phyloP scores from a whole-genome alignment of 768 basidiomycete genomes.

The Pleurotus tuber-regium region DNA sequence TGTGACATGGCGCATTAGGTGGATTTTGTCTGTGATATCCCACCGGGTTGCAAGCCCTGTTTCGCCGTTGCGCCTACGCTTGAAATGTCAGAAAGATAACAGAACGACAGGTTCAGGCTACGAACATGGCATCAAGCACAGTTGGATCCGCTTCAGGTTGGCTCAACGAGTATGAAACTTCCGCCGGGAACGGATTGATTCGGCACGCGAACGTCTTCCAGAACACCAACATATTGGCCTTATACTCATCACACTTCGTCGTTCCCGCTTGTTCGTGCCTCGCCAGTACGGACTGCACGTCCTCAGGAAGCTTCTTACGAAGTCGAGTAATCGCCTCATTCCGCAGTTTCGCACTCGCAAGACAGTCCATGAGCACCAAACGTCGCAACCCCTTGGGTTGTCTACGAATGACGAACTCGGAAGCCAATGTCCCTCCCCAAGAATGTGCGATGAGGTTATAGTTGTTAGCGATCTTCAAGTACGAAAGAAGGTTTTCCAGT shows the following conservation, averaged over 20 bases:
- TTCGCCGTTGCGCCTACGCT: slow-evolving; percentile 24
- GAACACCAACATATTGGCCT: slow-evolving; percentile 24
- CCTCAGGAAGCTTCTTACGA: slow-evolving; percentile 25
- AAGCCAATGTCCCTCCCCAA: slow-evolving; percentile 30
- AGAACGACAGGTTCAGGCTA: not conserved
- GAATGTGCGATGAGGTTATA: slow-evolving; percentile 50
- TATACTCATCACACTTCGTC: slow-evolving; percentile 28
- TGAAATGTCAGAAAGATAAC: not conserved
- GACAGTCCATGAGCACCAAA: slow-evolving; percentile 25
- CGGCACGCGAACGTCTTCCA: slow-evolving; percentile 24
- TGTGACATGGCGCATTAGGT: slow-evolving; percentile 22
- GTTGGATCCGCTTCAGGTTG: slow-evolving; percentile 31
- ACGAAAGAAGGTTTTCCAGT: slow-evolving; percentile 39
- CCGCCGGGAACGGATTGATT: slow-evolving; percentile 25
- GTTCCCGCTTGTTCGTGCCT: slow-evolving; percentile 28
- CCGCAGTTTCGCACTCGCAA: slow-evolving; percentile 29
- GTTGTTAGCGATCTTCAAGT: slow-evolving; percentile 37
- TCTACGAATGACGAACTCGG: slow-evolving; percentile 6
- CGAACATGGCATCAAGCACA: slow-evolving; percentile 33
- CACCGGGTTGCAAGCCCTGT: slow-evolving; percentile 26
- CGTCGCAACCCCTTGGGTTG: slow-evolving; percentile 30
- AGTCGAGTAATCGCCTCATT: slow-evolving; percentile 19
- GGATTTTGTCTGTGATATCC: slow-evolving; percentile 22
- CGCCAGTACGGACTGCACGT: slow-evolving; percentile 26
- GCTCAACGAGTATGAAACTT: slow-evolving; percentile 19